These are phyloP conservation scores for Daldinia loculata DNA, from an alignment of 495 filamentous ascomycete genomes.

Conservation along the genomic window DNA sequence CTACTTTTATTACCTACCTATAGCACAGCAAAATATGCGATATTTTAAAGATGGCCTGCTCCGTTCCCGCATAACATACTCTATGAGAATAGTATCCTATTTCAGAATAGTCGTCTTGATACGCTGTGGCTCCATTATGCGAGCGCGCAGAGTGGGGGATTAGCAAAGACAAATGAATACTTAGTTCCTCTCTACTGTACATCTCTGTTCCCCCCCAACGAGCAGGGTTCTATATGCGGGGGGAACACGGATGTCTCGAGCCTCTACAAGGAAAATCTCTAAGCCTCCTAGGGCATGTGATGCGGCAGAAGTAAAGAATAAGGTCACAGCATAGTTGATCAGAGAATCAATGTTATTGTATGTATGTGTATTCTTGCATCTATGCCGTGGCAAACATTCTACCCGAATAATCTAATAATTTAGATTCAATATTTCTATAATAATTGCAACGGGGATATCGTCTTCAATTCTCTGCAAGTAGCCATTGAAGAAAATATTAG, in stretches of 20 bases:
- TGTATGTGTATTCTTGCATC: conserved; percentile 6
- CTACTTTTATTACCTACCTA: background rate
- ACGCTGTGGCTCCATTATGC: conserved; percentile 8
- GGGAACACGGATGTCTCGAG: conserved; percentile 14
- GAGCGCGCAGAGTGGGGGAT: conserved; percentile 15
- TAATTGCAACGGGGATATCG: background rate
- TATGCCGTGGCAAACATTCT: conserved; percentile 2
- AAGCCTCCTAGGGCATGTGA: conserved; percentile 11
- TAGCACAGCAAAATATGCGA: background rate
- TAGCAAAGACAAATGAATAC: background rate
- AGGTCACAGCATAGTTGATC: conserved; percentile 22
- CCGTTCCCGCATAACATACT: background rate
- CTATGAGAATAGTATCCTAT: background rate
- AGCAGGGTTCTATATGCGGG: conserved; percentile 6
- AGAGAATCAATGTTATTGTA: background rate
- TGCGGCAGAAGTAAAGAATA: conserved; percentile 2
- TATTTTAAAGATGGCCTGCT: background rate
- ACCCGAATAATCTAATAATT: background rate
- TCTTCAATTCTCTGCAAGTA: background rate
- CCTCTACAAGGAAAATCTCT: background rate
- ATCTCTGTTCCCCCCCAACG: background rate
- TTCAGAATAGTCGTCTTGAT: background rate
- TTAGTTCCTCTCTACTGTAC: conserved; percentile 12
- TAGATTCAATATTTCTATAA: background rate
- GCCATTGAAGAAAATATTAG: background rate